Percentiles rank a stretch among this genome's conserved stretches.
Conservation (phyloP, 2,329 filamentous ascomycete genomes). For the Teratosphaeria nubilosa region DNA sequence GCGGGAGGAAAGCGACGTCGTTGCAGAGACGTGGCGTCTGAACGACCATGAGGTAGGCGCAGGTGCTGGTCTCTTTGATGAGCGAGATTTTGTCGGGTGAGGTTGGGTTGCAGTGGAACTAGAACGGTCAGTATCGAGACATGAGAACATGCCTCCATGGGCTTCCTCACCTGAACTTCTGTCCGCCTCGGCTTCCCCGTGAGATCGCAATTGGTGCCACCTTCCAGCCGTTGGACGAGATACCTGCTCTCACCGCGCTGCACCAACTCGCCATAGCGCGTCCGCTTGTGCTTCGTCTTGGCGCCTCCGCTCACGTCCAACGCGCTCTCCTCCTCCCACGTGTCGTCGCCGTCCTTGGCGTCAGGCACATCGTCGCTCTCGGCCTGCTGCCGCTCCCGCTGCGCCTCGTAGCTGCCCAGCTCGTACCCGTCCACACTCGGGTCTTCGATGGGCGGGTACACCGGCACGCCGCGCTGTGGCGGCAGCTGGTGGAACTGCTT, state of each 20-base stretch:
- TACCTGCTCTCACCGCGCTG: conserved; percentile 77
- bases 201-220: conserved; percentile 76
- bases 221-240: conserved; percentile 69
- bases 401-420: conserved; percentile 50
- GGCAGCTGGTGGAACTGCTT: conserved; percentile 83
- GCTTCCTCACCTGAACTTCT: conserved; percentile 56
- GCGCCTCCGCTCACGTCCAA: conserved; percentile 21
- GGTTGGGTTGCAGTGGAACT: conserved; percentile 69
- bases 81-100: conserved; percentile 69
- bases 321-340: conserved; percentile 16
- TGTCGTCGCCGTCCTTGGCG: conserved; percentile 9
- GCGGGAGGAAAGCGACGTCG: conserved; percentile 77
- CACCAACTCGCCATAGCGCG: conserved; percentile 43
- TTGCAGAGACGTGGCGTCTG: conserved; percentile 81
- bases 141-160: neutral
- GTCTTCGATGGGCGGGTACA: conserved; percentile 66
- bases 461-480: conserved; percentile 54
- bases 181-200: conserved; percentile 73
- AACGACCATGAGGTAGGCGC: conserved; percentile 85
- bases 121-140: neutral
- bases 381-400: conserved; percentile 17
- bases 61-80: conserved; percentile 89
- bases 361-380: conserved; percentile 16
- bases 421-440: conserved; percentile 65
- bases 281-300: conserved; percentile 41